These are phyloP conservation scores for Candida labiduridarum DNA, from an alignment of 1,139 yeast genomes.

Conservation along the genomic window DNA sequence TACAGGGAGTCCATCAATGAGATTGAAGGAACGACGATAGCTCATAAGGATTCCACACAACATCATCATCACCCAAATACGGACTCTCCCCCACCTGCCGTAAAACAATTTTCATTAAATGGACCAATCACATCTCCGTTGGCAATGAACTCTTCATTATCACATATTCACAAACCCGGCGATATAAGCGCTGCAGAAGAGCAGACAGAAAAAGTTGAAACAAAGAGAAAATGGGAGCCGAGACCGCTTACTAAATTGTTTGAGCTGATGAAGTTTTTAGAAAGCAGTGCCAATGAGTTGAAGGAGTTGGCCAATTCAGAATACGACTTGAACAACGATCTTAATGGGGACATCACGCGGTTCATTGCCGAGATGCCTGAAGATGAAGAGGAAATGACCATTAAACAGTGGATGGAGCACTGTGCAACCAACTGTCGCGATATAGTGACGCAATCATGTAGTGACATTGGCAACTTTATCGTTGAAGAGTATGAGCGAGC, in stretches of 20 bases:
- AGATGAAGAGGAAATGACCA: constrained; percentile 67
- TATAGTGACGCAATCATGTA: constrained; percentile 46
- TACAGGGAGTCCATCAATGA: background rate
- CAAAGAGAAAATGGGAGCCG: constrained; percentile 11
- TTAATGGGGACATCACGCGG: constrained; percentile 62
- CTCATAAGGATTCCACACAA: background rate
- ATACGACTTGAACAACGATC: constrained; percentile 52
- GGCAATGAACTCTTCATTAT: constrained; percentile 14
- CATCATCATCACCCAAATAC: background rate
- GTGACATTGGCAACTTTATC: constrained; percentile 47
- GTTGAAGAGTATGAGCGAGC: constrained; percentile 47
- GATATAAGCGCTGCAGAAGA: background rate
- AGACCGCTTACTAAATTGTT: constrained; percentile 9
- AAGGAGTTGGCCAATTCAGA: constrained; percentile 25
- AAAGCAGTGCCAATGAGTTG: constrained; percentile 38
- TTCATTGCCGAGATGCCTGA: constrained; percentile 73
- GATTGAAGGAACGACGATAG: background rate
- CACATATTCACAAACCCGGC: constrained; percentile 4
- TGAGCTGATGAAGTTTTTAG: constrained; percentile 40
- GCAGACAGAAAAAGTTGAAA: background rate
- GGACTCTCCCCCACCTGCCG: background rate
- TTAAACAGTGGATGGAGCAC: constrained; percentile 66
- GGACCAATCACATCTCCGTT: constrained; percentile 14
- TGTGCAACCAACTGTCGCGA: constrained; percentile 47
- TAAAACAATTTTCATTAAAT: background rate